These are phyloP conservation scores for Pichia sp. DNA, from an alignment of 1,139 yeast genomes.

Conservation along the genomic window DNA sequence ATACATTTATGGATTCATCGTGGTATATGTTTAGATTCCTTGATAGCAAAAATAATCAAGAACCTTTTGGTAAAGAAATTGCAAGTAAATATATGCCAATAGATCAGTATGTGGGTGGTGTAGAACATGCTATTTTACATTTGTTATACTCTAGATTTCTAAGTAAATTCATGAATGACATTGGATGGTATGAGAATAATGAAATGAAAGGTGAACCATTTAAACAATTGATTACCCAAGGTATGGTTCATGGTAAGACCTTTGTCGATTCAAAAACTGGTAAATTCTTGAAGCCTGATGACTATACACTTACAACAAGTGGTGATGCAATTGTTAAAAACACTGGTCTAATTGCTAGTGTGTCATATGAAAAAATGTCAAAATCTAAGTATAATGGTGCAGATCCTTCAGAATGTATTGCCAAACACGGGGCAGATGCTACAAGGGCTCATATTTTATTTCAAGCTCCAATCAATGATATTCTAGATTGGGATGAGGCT, in stretches of 20 bases:
- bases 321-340: conserved; percentile 40
- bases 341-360: conserved; percentile 45
- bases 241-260: conserved; percentile 96
- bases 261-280: conserved; percentile 66
- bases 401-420: conserved; percentile 74
- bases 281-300: conserved; percentile 70
- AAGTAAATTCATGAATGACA: conserved; percentile 64
- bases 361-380: conserved; percentile 87
- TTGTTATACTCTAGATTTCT: conserved; percentile 78
- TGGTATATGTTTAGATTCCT: conserved; percentile 89
- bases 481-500: conserved; percentile 81
- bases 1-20: conserved; percentile 94
- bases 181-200: conserved; percentile 50
- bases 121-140: conserved; percentile 94
- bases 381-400: conserved; percentile 93
- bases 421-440: conserved; percentile 87
- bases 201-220: conserved; percentile 68
- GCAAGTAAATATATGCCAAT: conserved; percentile 68
- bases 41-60: conserved; percentile 55
- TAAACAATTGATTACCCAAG: conserved; percentile 75
- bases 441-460: conserved; percentile 90
- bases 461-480: conserved; percentile 83
- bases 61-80: conserved; percentile 46
- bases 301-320: conserved; percentile 41
- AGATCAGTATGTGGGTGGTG: conserved; percentile 88